phyloP scores from a whole-genome alignment of 2,329 filamentous ascomycete species.

The Sarocladium brachiariae region DNA sequence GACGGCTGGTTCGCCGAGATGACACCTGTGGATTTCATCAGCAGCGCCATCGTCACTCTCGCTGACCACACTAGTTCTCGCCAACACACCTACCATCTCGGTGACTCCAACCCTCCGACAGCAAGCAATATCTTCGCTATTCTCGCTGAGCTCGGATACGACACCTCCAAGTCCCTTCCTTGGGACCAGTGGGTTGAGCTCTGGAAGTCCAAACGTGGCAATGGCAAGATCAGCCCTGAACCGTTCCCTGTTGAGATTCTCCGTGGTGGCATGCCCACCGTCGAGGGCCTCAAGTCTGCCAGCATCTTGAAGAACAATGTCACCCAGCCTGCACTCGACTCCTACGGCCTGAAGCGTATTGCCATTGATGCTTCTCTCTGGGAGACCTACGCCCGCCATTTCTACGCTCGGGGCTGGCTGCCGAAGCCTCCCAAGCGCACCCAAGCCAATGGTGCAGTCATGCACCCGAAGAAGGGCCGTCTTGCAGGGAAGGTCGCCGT shows the following conservation, averaged over 20 bases:
- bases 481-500: constrained; percentile 65
- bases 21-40: constrained; percentile 79
- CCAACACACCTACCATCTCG: constrained; percentile 66
- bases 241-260: constrained; percentile 74
- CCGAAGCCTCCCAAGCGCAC: constrained; percentile 51
- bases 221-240: constrained; percentile 58
- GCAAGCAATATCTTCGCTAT: constrained; percentile 58
- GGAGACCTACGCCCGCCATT: constrained; percentile 72
- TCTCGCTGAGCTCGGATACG: constrained; percentile 61
- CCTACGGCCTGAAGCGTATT: constrained; percentile 52
- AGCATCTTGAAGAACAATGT: constrained; percentile 66
- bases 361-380: constrained; percentile 65
- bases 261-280: constrained; percentile 71
- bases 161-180: constrained; percentile 50
- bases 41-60: constrained; percentile 64
- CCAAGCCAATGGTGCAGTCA: constrained; percentile 19
- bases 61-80: constrained; percentile 55
- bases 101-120: constrained; percentile 64
- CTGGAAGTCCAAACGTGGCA: constrained; percentile 65
- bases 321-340: constrained; percentile 52
- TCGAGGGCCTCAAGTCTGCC: constrained; percentile 63
- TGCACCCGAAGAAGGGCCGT: constrained; percentile 39
- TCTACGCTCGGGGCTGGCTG: constrained; percentile 74
- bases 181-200: constrained; percentile 70
- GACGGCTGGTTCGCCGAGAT: constrained; percentile 74